phyloP scores from a whole-genome alignment of 2,329 filamentous ascomycete genomes.

The Pestalotiopsis sp. region DNA sequence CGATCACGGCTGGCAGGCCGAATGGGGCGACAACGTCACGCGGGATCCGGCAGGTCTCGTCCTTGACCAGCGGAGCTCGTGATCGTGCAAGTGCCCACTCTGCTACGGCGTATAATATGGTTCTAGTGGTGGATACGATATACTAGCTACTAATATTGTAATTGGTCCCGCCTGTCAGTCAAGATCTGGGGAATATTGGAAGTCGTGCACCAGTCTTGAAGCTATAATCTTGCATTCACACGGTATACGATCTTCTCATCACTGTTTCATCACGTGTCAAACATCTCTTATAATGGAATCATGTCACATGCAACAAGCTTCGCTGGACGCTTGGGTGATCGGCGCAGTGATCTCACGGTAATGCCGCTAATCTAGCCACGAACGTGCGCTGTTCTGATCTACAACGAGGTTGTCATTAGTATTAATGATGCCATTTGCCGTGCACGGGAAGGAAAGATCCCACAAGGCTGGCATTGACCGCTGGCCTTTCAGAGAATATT shows the following conservation, averaged over 20 bases:
- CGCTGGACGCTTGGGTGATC: background rate
- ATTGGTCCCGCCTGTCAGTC: background rate
- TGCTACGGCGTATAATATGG: background rate
- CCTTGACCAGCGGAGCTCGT: constrained; percentile 19
- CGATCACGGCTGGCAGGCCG: constrained; percentile 43
- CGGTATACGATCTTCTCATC: background rate
- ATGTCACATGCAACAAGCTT: background rate
- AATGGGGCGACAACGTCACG: constrained; percentile 33
- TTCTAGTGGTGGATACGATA: background rate
- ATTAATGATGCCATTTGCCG: background rate
- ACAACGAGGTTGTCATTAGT: background rate
- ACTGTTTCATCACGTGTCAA: background rate
- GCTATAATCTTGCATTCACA: background rate
- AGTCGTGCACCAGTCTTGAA: background rate
- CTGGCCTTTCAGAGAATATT: too few relatives aligned
- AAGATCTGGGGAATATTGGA: background rate
- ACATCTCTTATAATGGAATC: background rate
- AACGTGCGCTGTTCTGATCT: background rate
- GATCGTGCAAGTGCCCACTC: background rate
- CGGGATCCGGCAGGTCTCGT: constrained; percentile 31
- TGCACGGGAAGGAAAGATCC: too few relatives aligned
- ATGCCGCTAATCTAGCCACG: background rate
- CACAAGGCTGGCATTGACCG: too few relatives aligned
- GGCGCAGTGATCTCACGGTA: background rate
- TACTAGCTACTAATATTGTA: background rate